These are phyloP conservation scores for Globisporangium nagaii DNA, from an alignment of 352 stramenopile species.

Conservation along the genomic window DNA sequence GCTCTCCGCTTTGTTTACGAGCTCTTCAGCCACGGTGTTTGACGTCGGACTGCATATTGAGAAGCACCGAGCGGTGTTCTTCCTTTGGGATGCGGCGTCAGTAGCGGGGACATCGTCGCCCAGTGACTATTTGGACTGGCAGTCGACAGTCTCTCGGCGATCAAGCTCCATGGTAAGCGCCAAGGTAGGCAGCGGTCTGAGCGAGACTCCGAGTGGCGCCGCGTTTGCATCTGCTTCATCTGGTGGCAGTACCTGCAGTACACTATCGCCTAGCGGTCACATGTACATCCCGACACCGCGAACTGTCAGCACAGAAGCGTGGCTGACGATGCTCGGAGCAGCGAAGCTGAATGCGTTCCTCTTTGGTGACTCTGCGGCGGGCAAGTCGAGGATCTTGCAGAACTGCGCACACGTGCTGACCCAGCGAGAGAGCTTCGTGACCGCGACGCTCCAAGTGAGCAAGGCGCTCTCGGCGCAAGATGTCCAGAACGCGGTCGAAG, in stretches of 20 bases:
- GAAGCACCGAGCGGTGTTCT: constrained; percentile 21
- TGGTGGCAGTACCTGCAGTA: not conserved
- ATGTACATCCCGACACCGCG: constrained; percentile 44
- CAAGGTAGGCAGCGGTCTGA: not conserved
- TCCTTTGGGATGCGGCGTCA: constrained; percentile 20
- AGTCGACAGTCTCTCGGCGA: constrained; percentile 17
- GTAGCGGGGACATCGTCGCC: not conserved
- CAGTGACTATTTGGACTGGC: constrained; percentile 21
- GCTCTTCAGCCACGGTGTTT: constrained; percentile 23
- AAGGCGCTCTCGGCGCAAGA: constrained; percentile 14
- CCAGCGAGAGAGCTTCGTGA: constrained; percentile 26
- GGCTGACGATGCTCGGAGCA: constrained; percentile 27
- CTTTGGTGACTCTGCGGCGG: constrained; percentile 36
- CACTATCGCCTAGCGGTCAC: constrained; percentile 6
- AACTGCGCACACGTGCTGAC: constrained; percentile 30
- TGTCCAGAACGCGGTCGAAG: constrained; percentile 35
- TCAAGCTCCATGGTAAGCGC: constrained; percentile 10
- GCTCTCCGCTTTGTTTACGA: constrained; percentile 14
- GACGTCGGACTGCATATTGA: constrained; percentile 34
- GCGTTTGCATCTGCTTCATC: not conserved
- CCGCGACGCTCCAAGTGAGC: constrained; percentile 29
- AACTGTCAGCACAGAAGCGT: constrained; percentile 28
- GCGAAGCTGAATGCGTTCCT: constrained; percentile 45
- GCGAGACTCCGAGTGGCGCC: not conserved
- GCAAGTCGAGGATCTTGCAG: constrained; percentile 44